These are phyloP conservation scores for Fragaria iinumae DNA, from an alignment of 306 rosid species.

Conservation along the genomic window DNA sequence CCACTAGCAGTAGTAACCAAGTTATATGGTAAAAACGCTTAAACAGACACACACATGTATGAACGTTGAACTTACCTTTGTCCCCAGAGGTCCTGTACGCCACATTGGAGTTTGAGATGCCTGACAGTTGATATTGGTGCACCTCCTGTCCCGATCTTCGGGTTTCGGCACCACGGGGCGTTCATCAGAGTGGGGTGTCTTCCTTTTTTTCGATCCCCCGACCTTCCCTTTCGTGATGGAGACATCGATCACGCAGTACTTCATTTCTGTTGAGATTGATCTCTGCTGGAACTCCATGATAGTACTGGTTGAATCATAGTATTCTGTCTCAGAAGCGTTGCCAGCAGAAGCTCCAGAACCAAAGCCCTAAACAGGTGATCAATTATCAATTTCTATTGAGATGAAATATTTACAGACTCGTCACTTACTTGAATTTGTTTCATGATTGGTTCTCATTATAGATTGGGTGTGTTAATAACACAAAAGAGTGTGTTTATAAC, in stretches of 20 bases:
- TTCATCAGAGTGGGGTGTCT: background rate
- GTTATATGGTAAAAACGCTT: background rate
- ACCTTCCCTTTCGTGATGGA: background rate
- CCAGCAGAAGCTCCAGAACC: background rate
- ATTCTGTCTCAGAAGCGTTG: background rate
- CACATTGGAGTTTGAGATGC: constrained; percentile 29
- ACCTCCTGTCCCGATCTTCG: background rate
- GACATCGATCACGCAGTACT: background rate
- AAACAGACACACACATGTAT: background rate
- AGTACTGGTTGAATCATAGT: background rate
- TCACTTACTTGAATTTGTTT: too few relatives aligned
- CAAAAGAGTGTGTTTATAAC: too few relatives aligned
- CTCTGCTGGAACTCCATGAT: background rate
- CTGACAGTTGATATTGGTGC: constrained; percentile 27
- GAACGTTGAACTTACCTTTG: constrained; percentile 14
- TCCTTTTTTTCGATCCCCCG: constrained; percentile 1
- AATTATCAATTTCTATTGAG: too few relatives aligned
- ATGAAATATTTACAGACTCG: too few relatives aligned
- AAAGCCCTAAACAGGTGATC: background rate
- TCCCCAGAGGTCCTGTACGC: constrained; percentile 40
- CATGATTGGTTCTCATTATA: too few relatives aligned
- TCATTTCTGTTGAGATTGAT: background rate
- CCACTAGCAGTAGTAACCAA: background rate
- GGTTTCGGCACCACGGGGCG: background rate
- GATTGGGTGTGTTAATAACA: too few relatives aligned